phyloP scores from a whole-genome alignment of 805 yeast species.

The Candida peoriensis region DNA sequence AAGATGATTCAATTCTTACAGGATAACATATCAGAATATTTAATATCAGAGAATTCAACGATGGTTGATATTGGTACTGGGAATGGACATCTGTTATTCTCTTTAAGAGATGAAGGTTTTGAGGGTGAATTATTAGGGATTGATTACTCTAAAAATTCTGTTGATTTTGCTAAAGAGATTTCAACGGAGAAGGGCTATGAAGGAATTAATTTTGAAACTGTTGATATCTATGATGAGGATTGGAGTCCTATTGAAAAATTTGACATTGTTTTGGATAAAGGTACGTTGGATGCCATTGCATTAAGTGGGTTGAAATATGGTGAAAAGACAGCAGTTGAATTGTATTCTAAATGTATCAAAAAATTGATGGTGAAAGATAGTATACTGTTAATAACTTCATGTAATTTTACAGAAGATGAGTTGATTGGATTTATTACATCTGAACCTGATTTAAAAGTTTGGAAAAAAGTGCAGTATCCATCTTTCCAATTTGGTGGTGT shows the following conservation, averaged over 20 bases:
- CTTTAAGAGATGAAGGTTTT: slow-evolving; percentile 59
- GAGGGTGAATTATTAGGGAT: slow-evolving; percentile 63
- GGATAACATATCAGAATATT: slow-evolving; percentile 38
- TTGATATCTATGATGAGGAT: slow-evolving; percentile 54
- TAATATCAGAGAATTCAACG: slow-evolving; percentile 28
- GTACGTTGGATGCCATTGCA: slow-evolving; percentile 96
- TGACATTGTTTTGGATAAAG: slow-evolving; percentile 86
- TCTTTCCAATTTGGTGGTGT: slow-evolving; percentile 85
- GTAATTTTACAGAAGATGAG: slow-evolving; percentile 88
- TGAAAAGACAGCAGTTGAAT: slow-evolving; percentile 44
- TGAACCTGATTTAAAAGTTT: slow-evolving; percentile 41
- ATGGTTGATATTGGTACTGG: slow-evolving; percentile 92
- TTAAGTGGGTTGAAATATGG: slow-evolving; percentile 56
- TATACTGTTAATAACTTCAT: slow-evolving; percentile 76
- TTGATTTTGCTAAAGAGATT: slow-evolving; percentile 64
- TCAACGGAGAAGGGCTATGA: slow-evolving; percentile 37
- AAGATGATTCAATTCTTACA: slow-evolving; percentile 71
- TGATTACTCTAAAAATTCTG: slow-evolving; percentile 83
- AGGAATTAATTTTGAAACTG: slow-evolving; percentile 50
- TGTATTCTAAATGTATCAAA: slow-evolving; percentile 58
- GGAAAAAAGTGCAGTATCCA: slow-evolving; percentile 73
- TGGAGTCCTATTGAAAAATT: slow-evolving; percentile 39
- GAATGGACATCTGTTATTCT: slow-evolving; percentile 83
- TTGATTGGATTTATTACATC: slow-evolving; percentile 48
- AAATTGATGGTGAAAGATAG: slow-evolving; percentile 51